phyloP scores from a whole-genome alignment of 768 basidiomycete species.

The Postia placenta region DNA sequence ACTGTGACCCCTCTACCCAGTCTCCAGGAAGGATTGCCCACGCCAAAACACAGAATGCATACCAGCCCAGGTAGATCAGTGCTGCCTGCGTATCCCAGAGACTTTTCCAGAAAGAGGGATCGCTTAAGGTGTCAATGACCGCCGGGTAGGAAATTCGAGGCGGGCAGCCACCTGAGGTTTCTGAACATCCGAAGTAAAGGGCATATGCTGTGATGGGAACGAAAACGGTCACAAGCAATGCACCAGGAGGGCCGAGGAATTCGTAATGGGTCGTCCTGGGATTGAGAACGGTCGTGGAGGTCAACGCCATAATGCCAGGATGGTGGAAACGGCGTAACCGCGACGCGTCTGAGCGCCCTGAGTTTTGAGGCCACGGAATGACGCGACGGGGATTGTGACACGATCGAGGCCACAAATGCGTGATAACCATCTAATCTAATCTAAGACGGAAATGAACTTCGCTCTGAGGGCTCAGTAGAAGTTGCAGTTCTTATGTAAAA shows the following conservation, averaged over 20 bases:
- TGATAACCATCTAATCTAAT: too few species aligned
- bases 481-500: too few species aligned
- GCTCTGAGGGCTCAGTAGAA: too few species aligned
- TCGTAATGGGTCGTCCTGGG: conserved; percentile 72
- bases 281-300: conserved; percentile 31
- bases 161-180: conserved; percentile 63
- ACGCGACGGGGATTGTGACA: too few species aligned
- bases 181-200: conserved; percentile 75
- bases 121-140: conserved; percentile 41
- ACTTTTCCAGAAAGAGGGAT: conserved; percentile 55
- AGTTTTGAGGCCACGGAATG: too few species aligned
- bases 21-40: conserved; percentile 74
- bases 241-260: conserved; percentile 79
- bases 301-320: neutral
- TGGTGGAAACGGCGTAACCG: neutral
- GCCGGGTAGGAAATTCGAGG: conserved; percentile 37
- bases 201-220: conserved; percentile 70
- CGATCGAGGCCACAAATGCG: too few species aligned
- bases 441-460: too few species aligned
- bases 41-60: conserved; percentile 74
- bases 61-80: conserved; percentile 82
- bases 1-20: conserved; percentile 26
- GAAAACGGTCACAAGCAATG: conserved; percentile 58
- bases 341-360: neutral
- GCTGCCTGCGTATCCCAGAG: conserved; percentile 83